Conservation (phyloP, 345 rosid genomes). For the Eutrema japonicum region DNA sequence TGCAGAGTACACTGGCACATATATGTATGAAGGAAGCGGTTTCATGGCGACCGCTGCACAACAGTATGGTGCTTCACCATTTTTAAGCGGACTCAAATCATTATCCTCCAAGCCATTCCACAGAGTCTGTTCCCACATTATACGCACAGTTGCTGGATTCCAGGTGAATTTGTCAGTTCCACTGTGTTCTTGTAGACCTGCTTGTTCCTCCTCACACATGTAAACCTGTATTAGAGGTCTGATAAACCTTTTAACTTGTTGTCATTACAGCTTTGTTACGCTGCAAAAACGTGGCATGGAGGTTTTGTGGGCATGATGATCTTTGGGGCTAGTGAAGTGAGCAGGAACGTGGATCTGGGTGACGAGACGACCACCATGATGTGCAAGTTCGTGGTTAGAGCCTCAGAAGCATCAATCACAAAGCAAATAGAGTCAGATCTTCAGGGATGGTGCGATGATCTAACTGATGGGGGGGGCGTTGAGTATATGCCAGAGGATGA, state of each 20-base stretch:
- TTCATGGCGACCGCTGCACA: conserved; percentile 99
- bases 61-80: conserved; percentile 95
- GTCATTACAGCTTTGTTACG: conserved; percentile 77
- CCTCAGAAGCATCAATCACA: conserved; percentile 90
- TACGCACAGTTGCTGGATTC: conserved; percentile 96
- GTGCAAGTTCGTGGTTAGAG: conserved; percentile 96
- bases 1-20: conserved; percentile 86
- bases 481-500: conserved; percentile 99
- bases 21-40: conserved; percentile 93
- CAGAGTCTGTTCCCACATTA: conserved; percentile 88
- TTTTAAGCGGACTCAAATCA: conserved; percentile 86
- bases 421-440: conserved; percentile 92
- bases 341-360: conserved; percentile 95
- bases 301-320: conserved; percentile 94
- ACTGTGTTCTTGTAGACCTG: neutral
- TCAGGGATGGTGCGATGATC: conserved; percentile 97
- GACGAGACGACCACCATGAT: conserved; percentile 97
- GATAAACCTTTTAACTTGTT: conserved; percentile 25
- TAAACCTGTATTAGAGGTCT: conserved; percentile 18
- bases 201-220: conserved; percentile 9
- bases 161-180: conserved; percentile 57
- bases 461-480: conserved; percentile 84
- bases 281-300: conserved; percentile 98
- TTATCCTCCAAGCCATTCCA: conserved; percentile 94
- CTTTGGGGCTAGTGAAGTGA: conserved; percentile 98